These are phyloP conservation scores for Nitzschia sp. DNA, from an alignment of 108 stramenopile species.

Conservation along the genomic window DNA sequence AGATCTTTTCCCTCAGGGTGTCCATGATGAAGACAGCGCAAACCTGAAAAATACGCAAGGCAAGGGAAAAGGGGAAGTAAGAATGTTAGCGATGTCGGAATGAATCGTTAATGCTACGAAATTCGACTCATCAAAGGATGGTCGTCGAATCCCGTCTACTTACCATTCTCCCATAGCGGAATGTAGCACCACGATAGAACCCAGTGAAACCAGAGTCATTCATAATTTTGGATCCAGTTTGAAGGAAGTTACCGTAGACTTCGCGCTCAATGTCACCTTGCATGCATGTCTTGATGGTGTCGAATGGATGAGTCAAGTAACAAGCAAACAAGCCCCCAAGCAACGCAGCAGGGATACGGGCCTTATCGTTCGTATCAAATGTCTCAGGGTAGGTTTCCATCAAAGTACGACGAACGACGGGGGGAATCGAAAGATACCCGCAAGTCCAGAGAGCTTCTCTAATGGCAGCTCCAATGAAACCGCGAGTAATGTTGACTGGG, in stretches of 20 bases:
- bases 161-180: slow-evolving; percentile 92
- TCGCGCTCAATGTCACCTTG: slow-evolving; percentile 92
- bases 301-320: slow-evolving; percentile 89
- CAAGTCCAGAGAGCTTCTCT: slow-evolving; percentile 92
- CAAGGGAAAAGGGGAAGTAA: no score
- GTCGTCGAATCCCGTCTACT: not conserved
- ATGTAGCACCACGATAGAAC: slow-evolving; percentile 92
- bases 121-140: not conserved
- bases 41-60: no score
- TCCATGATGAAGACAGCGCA: slow-evolving; percentile 95
- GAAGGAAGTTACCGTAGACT: slow-evolving; percentile 72
- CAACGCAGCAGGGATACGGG: slow-evolving; percentile 85
- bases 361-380: slow-evolving; percentile 84
- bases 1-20: slow-evolving; percentile 63
- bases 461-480: slow-evolving; percentile 80
- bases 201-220: slow-evolving; percentile 74
- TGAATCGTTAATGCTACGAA: not conserved
- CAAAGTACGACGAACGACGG: slow-evolving; percentile 78
- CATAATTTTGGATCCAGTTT: slow-evolving; percentile 66
- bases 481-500: slow-evolving; percentile 69
- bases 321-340: slow-evolving; percentile 89
- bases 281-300: slow-evolving; percentile 95
- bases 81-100: not conserved
- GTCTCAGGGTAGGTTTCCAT: slow-evolving; percentile 75
- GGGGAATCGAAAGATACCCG: slow-evolving; percentile 90